Evolutionary conservation across 305 asterid species (phyloP), one percentile per base, ranked within the genome.

Genomic region (Coffea humblotiana): DNA sequence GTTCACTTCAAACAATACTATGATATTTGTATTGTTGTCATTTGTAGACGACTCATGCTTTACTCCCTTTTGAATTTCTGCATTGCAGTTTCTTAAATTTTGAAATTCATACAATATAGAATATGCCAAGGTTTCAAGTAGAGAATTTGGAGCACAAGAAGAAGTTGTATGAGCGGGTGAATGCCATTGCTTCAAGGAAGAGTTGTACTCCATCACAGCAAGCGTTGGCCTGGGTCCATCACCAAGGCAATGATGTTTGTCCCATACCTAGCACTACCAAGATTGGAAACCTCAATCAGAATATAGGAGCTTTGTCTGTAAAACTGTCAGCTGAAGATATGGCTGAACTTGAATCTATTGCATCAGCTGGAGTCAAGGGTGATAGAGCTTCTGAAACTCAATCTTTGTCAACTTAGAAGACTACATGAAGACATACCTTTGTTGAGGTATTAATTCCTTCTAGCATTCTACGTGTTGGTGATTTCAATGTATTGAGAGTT

Each of bases 331-430:
- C 77, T 0, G 77, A 74, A 52, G 32, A 74, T 14, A 74, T 54
- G 49, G 67, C 49, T 2, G 77, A 74, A 47, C 77, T 74, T 18
- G 66, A 73, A 64, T 64, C 70, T 5, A 27, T 64, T 64, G 40
- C 70, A 27, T 64, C 70, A 10, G 70, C 19, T 27, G 67, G 29
- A 52, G 77, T 74, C 32, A 54, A 52, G 67, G 77, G 84, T 63
- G 81, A 72, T 64, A 43, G 81, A 32, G 52, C 74, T 48, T 48
- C 81, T 9, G 78, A 81, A 32, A 83, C 86, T 21, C 79, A 78
- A 54, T 79, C 83, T 21, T 61, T 79, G 82, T 71, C 86, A 32
- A 27, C 83, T 47, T 79, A 83, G 86, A 70, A 75, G 56, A 56
- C 73, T 21, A 66, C 32, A 5, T 74, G 61, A 64, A 27, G 52